These are phyloP conservation scores for Aspergillus asperescens DNA, from an alignment of 495 filamentous ascomycete genomes.

Conservation along the genomic window DNA sequence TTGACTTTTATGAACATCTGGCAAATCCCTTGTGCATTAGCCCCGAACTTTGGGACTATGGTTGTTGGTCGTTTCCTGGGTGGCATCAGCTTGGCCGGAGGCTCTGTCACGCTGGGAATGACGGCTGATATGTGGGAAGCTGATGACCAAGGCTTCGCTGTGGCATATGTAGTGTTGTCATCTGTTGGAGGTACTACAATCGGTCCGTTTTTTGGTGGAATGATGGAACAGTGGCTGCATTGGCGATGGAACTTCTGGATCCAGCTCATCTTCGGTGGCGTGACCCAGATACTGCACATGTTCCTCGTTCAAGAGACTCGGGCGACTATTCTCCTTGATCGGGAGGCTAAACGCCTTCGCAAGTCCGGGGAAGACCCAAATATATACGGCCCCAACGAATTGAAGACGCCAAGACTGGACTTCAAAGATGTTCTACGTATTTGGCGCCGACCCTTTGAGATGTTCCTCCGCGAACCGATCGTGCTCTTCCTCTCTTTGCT, in stretches of 20 bases:
- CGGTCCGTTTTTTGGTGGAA: slow-evolving; percentile 75
- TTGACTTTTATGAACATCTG: slow-evolving; percentile 69
- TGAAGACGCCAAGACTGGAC: slow-evolving; percentile 47
- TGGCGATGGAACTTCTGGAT: slow-evolving; percentile 83
- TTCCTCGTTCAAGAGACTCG: slow-evolving; percentile 66
- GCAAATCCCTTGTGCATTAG: slow-evolving; percentile 66
- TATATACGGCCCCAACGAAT: slow-evolving; percentile 59
- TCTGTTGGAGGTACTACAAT: slow-evolving; percentile 71
- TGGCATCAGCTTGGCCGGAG: slow-evolving; percentile 68
- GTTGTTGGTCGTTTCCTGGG: slow-evolving; percentile 62
- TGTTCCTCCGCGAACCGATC: slow-evolving; percentile 74
- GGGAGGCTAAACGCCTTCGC: slow-evolving; percentile 59
- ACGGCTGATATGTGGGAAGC: slow-evolving; percentile 75
- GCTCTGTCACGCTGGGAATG: slow-evolving; percentile 78
- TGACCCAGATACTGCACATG: slow-evolving; percentile 60
- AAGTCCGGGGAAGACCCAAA: slow-evolving; percentile 49
- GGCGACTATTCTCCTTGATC: slow-evolving; percentile 60
- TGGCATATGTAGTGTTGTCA: slow-evolving; percentile 70
- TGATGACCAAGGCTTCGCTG: slow-evolving; percentile 59
- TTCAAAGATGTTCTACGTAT: slow-evolving; percentile 51
- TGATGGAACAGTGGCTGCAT: slow-evolving; percentile 57
- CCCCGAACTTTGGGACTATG: slow-evolving; percentile 63
- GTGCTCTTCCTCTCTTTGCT: slow-evolving; percentile 66
- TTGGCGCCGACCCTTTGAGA: slow-evolving; percentile 69
- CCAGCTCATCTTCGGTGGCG: slow-evolving; percentile 67